These are phyloP conservation scores for Ceratocystis albifundus DNA, from an alignment of 2,329 filamentous ascomycete species.

Conservation along the genomic window DNA sequence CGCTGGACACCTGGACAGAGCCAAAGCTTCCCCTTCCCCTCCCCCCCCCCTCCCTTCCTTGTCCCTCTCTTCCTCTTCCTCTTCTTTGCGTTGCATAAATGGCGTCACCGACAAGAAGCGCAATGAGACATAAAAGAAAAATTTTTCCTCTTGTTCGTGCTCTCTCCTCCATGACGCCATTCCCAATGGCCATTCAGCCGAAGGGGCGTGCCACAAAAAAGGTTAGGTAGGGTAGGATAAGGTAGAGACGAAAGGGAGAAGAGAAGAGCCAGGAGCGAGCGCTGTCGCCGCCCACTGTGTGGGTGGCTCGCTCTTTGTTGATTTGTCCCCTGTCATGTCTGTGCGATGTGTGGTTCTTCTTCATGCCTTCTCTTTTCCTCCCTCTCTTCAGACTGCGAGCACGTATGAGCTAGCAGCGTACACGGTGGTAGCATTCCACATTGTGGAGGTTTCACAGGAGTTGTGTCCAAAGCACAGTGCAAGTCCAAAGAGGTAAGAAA, in stretches of 20 bases:
- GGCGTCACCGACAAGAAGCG: neutral
- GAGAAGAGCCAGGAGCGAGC: neutral
- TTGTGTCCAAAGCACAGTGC: no score
- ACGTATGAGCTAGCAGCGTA: neutral
- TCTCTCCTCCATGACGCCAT: neutral
- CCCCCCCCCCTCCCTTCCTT: neutral
- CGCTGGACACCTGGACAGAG: no score
- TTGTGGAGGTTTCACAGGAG: no score
- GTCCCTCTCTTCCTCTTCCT: neutral
- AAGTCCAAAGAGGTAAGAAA: no score
- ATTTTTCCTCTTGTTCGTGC: neutral
- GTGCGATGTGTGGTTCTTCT: neutral
- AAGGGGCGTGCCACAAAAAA: neutral
- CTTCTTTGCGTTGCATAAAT: neutral
- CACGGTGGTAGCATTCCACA: neutral
- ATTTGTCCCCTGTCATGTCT: conserved; percentile 1
- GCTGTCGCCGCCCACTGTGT: conserved; percentile 1
- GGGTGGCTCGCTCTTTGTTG: neutral
- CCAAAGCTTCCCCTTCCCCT: neutral
- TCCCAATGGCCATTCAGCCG: neutral
- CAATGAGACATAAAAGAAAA: neutral
- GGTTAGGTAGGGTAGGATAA: neutral
- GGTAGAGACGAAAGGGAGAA: conserved; percentile 3
- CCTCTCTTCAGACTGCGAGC: neutral
- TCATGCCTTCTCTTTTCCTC: neutral